Evolutionary conservation across 495 filamentous ascomycete genomes (phyloP).

Genomic region (Aspergillus funiculosus): DNA sequence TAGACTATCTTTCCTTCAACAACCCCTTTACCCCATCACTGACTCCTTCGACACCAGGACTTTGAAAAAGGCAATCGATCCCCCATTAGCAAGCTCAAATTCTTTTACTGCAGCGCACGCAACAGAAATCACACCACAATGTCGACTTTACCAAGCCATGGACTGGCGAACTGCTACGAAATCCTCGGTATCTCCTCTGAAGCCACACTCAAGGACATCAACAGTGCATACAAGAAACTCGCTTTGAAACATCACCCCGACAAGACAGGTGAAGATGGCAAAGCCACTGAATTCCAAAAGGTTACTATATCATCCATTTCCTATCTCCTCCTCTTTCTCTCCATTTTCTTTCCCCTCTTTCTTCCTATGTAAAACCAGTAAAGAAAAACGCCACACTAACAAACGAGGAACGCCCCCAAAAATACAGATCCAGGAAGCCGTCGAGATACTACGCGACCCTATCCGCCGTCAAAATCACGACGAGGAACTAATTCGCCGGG

Average conservation of each 20-base stretch:
- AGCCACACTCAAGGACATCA: constrained; percentile 38
- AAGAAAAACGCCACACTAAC: neutral
- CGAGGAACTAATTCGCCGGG: neutral
- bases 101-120: too few relatives aligned
- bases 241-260: constrained; percentile 58
- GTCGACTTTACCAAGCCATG: constrained; percentile 1
- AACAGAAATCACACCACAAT: neutral
- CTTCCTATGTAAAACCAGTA: neutral
- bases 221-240: constrained; percentile 39
- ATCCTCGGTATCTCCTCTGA: constrained; percentile 30
- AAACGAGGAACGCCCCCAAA: too few relatives aligned
- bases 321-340: neutral
- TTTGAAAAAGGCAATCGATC: too few relatives aligned
- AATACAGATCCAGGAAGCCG: constrained; percentile 35
- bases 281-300: constrained; percentile 40
- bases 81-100: too few relatives aligned
- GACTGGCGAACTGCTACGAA: constrained; percentile 29
- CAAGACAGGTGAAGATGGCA: constrained; percentile 45
- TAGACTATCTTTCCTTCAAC: neutral
- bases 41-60: neutral
- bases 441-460: constrained; percentile 36
- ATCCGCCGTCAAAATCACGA: constrained; percentile 27
- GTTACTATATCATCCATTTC: constrained; percentile 16
- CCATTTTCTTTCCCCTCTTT: neutral
- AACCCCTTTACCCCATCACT: neutral